phyloP scores from a whole-genome alignment of 176 grass and related monocot species.

The Carex scoparia region DNA sequence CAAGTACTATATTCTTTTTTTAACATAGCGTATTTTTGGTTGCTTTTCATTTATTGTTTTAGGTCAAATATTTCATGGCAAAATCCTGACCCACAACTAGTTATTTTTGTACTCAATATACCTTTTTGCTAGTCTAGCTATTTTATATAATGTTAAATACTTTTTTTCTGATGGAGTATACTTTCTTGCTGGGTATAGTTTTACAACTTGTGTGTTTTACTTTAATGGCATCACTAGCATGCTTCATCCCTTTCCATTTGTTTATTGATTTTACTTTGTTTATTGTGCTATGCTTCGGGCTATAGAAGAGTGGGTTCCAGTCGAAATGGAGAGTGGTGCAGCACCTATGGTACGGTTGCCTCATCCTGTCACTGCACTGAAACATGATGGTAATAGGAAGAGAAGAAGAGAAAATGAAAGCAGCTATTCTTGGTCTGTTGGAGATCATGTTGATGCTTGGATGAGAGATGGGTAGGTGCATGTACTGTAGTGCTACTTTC shows the following conservation, averaged over 20 bases:
- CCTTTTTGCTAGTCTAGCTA: background rate
- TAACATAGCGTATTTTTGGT: background rate
- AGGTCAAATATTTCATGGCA: background rate
- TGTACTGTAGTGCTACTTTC: background rate
- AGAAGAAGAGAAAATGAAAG: conserved; percentile 29
- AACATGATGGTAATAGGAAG: conserved; percentile 35
- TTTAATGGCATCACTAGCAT: background rate
- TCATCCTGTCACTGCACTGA: conserved; percentile 20
- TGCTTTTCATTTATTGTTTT: background rate
- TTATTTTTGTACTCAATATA: background rate
- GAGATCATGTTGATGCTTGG: conserved; percentile 40
- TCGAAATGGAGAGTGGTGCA: conserved; percentile 17
- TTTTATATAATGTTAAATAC: background rate
- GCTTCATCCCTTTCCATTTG: background rate
- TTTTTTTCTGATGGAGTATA: background rate
- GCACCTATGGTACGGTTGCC: conserved; percentile 29
- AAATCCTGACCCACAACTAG: background rate
- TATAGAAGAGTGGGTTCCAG: conserved; percentile 33
- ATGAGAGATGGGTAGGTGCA: conserved; percentile 35
- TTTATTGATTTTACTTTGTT: background rate
- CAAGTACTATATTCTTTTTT: background rate
- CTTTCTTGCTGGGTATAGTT: background rate
- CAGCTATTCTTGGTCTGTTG: conserved; percentile 33
- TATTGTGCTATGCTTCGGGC: background rate
- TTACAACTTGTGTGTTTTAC: background rate